Percentiles rank a stretch among this genome's conserved stretches.
phyloP scores from a whole-genome alignment of 2,329 filamentous ascomycete genomes.

The Saccharata proteae region DNA sequence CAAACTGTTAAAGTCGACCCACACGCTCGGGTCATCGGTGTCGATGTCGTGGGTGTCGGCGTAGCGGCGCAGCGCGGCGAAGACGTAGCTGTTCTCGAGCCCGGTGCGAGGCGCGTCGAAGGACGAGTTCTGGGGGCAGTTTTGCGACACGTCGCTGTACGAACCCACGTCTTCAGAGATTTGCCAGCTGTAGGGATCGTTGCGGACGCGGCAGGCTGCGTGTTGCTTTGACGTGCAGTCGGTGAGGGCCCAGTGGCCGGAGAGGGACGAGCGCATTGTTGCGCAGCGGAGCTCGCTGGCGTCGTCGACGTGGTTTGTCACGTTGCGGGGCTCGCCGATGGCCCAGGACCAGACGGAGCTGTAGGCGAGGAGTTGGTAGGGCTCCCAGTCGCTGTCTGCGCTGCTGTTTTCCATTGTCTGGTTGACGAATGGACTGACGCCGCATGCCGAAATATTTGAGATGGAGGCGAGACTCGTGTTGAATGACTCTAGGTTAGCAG shows the following conservation, averaged over 20 bases:
- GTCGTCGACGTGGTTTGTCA: constrained; percentile 20
- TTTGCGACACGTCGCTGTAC: constrained; percentile 31
- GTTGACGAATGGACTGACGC: constrained; percentile 49
- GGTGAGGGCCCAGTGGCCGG: constrained; percentile 45
- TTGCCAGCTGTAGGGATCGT: constrained; percentile 45
- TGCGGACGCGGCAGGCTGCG: constrained; percentile 44
- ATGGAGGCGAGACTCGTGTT: constrained; percentile 17
- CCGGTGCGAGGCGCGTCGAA: constrained; percentile 50
- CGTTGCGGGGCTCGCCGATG: constrained; percentile 40
- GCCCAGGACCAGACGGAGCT: constrained; percentile 50
- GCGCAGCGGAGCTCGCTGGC: constrained; percentile 40
- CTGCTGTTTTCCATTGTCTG: constrained; percentile 34
- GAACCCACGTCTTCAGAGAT: constrained; percentile 32
- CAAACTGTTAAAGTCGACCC: constrained; percentile 50
- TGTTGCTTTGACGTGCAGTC: constrained; percentile 42
- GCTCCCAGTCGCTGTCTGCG: constrained; percentile 33
- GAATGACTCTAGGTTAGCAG: constrained; percentile 14
- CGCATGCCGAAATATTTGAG: constrained; percentile 40
- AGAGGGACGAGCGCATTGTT: constrained; percentile 30
- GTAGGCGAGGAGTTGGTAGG: constrained; percentile 40
- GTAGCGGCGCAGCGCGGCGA: constrained; percentile 13
- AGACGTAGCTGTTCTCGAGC: constrained; percentile 50
- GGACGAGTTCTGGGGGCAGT: constrained; percentile 36
- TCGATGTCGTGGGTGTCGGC: constrained; percentile 14
- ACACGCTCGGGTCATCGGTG: constrained; percentile 25